These are phyloP conservation scores for Penicillium lividum DNA, from an alignment of 495 filamentous ascomycete genomes.

Conservation along the genomic window DNA sequence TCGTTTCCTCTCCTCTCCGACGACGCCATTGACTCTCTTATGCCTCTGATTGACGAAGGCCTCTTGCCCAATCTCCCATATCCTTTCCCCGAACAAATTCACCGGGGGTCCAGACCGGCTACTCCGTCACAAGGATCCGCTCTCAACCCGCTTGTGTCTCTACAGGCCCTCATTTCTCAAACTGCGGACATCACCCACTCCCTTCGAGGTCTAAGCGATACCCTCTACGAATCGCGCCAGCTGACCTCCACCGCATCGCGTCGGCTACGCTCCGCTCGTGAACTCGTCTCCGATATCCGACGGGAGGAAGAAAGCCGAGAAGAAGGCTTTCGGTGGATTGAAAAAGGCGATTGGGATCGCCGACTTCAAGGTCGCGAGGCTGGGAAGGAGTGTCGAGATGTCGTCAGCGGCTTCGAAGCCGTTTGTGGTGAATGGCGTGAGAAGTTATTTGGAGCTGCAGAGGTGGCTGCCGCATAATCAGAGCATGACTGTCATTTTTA, in stretches of 20 bases:
- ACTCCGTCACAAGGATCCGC: conserved; percentile 35
- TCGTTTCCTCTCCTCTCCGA: conserved; percentile 57
- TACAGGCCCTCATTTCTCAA: conserved; percentile 55
- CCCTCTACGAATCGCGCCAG: conserved; percentile 91
- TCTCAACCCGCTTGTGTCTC: conserved; percentile 50
- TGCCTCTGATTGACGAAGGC: conserved; percentile 63
- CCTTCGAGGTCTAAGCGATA: conserved; percentile 85
- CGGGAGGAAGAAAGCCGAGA: conserved; percentile 79
- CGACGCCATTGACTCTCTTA: conserved; percentile 65
- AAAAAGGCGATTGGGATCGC: conserved; percentile 76
- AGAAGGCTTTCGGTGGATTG: conserved; percentile 77
- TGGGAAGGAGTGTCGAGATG: conserved; percentile 74
- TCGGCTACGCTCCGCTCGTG: conserved; percentile 70
- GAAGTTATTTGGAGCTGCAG: conserved; percentile 50
- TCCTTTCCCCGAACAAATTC: conserved; percentile 52
- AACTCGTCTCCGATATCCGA: conserved; percentile 79
- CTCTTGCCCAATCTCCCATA: conserved; percentile 50
- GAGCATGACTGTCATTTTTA: conserved; percentile 10
- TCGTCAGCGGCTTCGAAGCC: conserved; percentile 88
- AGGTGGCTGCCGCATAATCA: conserved; percentile 39
- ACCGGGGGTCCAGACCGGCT: conserved; percentile 46
- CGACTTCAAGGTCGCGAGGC: conserved; percentile 74
- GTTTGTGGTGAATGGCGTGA: conserved; percentile 69
- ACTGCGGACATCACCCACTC: conserved; percentile 78
- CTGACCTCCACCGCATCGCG: conserved; percentile 76